A percentile compares a stretch with the other conserved stretches of the same genome.
Conservation (phyloP, 306 rosid species). For the Castanopsis chinensis region DNA sequence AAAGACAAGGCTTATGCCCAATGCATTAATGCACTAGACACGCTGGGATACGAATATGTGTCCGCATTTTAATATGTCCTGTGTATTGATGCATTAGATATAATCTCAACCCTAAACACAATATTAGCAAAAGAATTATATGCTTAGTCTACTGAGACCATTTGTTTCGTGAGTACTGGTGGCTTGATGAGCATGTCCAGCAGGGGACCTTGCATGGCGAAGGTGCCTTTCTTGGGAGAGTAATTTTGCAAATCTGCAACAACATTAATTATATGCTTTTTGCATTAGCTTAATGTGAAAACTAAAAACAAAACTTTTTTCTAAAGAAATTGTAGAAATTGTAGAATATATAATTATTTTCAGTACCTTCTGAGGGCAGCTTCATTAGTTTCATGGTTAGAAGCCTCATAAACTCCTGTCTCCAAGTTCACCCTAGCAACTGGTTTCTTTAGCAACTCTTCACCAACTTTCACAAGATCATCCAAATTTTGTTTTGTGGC, state of each 20-base stretch:
- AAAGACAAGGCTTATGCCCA: no score
- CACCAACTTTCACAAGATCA: conserved; percentile 46
- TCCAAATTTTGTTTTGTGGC: conserved; percentile 52
- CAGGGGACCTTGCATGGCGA: conserved; percentile 30
- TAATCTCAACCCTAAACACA: no score
- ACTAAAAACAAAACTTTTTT: neutral
- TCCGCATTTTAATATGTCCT: no score
- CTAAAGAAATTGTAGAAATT: neutral
- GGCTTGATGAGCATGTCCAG: conserved; percentile 7
- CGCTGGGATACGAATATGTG: no score
- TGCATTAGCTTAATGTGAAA: neutral
- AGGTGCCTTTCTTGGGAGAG: conserved; percentile 48
- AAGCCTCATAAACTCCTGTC: conserved; percentile 33
- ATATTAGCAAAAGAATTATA: neutral
- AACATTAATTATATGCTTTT: neutral
- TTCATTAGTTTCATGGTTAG: conserved; percentile 36
- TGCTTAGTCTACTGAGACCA: neutral
- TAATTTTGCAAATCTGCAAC: conserved; percentile 44
- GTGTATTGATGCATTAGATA: no score
- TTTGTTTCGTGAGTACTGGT: neutral
- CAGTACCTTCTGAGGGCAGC: conserved; percentile 48
- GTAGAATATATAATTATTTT: neutral
- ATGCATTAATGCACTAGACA: no score
- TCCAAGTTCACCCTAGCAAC: conserved; percentile 55
- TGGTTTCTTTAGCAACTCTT: conserved; percentile 44